Base-by-base conservation (phyloP, 1,284 basidiomycete species). In the Rhodotorula sp. region DNA sequence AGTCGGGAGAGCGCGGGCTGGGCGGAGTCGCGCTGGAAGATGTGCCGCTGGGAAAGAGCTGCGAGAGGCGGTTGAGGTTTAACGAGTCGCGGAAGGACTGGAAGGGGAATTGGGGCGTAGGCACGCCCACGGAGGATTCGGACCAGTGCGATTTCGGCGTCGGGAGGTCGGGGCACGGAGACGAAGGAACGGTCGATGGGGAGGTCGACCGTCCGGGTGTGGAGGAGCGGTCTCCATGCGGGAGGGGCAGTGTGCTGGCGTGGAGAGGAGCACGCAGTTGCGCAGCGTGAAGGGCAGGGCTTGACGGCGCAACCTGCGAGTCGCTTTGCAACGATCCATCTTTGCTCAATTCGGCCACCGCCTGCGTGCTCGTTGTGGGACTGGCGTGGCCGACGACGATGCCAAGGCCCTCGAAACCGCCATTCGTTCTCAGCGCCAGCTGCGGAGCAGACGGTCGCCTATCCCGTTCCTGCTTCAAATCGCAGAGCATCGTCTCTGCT, bases 51-150 rank as follows among this genome's bases (percentile, higher is more conserved):
- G 53, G 30, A 26, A 58, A 59, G 34, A 50, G 31, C 6, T 40
- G 37, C 28, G 65, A 67, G 46, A 65, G 58, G 24, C 65, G 64
- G 31, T 70, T 58, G 10, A 58, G 51, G 44, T 62, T 67, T 56
- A 67, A 54, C n/a, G 69, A 70, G 59, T 70, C 62, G 37, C 69
- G 62, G 56, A 70, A 70, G n/a, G 69, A 56, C 30, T 61, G 22
- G 58, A 70, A 64, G 10, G 65, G 50, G 15, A 26, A 28, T 22
- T 53, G 34, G 2, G 69, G 69, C n/a, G 65, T 59, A 0, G 40
- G 59, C 7, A 15, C n/a, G 40, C 59, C 63, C 6, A 30, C 59
- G 1, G 63, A 63, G 30, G 62, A 62, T 3, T 65, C 62, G 18
- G 58, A 61, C 69, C 69, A 71, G 40, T 64, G 62, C 22, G 65